These are phyloP conservation scores for Rhytidhysteron rufulum DNA, from an alignment of 2,329 filamentous ascomycete species.

Conservation along the genomic window DNA sequence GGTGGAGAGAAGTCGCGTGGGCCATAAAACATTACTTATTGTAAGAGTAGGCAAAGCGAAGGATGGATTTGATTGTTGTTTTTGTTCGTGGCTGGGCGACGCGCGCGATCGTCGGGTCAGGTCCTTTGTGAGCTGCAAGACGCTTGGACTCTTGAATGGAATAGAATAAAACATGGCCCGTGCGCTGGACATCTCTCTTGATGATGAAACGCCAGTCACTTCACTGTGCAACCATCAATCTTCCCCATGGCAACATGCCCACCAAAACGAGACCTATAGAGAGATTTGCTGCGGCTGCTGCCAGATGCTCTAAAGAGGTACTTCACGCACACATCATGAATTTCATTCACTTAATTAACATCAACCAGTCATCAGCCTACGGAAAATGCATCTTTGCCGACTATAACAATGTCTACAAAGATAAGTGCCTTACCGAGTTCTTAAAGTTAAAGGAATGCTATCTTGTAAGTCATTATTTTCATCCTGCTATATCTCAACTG, in stretches of 20 bases:
- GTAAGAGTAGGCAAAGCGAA: conserved; percentile 14
- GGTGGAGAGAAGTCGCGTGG: conserved; percentile 2
- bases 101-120: no score
- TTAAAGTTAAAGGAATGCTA: conserved; percentile 83
- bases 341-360: conserved; percentile 3
- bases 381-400: conserved; percentile 89
- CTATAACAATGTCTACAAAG: conserved; percentile 85
- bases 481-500: no score
- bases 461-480: conserved; percentile 64
- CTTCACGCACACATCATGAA: conserved; percentile 9
- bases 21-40: conserved; percentile 24
- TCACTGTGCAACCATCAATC: neutral
- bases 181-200: conserved; percentile 1
- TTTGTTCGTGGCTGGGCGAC: neutral
- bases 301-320: conserved; percentile 65
- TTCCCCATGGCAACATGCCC: conserved; percentile 31
- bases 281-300: conserved; percentile 62
- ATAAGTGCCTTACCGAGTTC: conserved; percentile 86
- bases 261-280: conserved; percentile 60
- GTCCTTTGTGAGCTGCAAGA: conserved; percentile 3
- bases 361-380: conserved; percentile 71
- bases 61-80: conserved; percentile 1
- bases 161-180: conserved; percentile 12
- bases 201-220: neutral
- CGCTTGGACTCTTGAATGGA: conserved; percentile 16